These are phyloP conservation scores for Lasiodiplodia sp. DNA, from an alignment of 2,329 filamentous ascomycete species.

Conservation along the genomic window DNA sequence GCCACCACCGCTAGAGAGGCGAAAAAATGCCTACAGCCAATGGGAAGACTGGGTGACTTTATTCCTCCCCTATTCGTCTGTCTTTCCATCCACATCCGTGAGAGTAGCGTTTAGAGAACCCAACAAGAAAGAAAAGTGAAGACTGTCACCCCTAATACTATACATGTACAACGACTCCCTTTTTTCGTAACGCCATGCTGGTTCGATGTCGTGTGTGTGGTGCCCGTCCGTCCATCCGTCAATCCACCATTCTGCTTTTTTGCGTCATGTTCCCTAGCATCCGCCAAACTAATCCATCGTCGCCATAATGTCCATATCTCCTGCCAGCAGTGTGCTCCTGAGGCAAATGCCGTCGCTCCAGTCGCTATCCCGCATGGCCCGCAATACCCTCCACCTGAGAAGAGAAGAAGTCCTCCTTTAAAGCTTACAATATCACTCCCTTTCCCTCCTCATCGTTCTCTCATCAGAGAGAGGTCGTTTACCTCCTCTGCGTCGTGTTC, in stretches of 20 bases:
- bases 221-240: background rate
- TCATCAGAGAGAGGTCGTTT: background rate
- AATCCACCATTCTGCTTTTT: slow-evolving; percentile 7
- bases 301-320: background rate
- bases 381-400: background rate
- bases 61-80: slow-evolving; percentile 7
- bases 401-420: background rate
- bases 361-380: no score
- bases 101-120: slow-evolving; percentile 27
- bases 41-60: background rate
- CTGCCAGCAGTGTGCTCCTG: background rate
- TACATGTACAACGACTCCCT: slow-evolving; percentile 11
- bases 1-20: background rate
- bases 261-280: background rate
- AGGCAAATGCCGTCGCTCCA: no score
- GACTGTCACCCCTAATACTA: background rate
- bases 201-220: background rate
- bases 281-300: background rate
- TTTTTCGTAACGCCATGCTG: slow-evolving; percentile 23
- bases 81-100: slow-evolving; percentile 46
- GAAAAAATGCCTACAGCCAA: background rate
- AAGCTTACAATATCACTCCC: background rate
- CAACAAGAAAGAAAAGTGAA: background rate
- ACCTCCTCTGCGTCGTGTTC: slow-evolving; percentile 30
- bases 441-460: background rate